A percentile compares a stretch with the other conserved stretches of the same genome.
These are phyloP conservation scores for Erythrophleum fordii DNA, from an alignment of 306 rosid genomes.

Conservation along the genomic window DNA sequence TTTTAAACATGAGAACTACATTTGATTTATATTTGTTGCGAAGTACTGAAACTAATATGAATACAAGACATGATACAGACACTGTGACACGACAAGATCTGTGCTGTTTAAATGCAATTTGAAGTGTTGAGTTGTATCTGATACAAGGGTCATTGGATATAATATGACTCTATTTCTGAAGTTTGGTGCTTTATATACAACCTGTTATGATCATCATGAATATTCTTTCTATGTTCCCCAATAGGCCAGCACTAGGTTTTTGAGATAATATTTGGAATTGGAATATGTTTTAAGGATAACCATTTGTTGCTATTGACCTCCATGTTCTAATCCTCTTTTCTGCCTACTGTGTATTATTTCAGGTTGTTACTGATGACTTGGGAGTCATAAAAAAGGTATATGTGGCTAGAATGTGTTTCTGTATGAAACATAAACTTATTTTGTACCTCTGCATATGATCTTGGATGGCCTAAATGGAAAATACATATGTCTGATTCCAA, in stretches of 20 bases:
- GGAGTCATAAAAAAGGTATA: slow-evolving; percentile 88
- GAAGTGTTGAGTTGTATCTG: not conserved
- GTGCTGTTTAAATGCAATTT: not conserved
- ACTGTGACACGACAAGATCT: not conserved
- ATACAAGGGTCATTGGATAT: not conserved
- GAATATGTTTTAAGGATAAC: not conserved
- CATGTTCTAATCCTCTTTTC: slow-evolving; percentile 34
- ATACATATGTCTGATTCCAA: slow-evolving; percentile 1
- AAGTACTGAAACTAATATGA: not conserved
- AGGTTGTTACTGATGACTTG: slow-evolving; percentile 90
- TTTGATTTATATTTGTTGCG: slow-evolving; percentile 26
- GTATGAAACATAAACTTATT: not conserved
- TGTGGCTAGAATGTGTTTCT: slow-evolving; percentile 32
- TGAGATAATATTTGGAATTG: not conserved
- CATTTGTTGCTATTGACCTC: slow-evolving; percentile 5
- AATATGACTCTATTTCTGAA: not conserved
- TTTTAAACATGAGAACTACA: slow-evolving; percentile 16
- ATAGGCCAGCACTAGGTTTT: slow-evolving; percentile 14
- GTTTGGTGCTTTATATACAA: not conserved
- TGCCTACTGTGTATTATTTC: slow-evolving; percentile 44
- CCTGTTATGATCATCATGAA: slow-evolving; percentile 33
- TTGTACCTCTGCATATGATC: slow-evolving; percentile 11
- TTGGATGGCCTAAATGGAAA: slow-evolving; percentile 32
- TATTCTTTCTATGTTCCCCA: slow-evolving; percentile 29
- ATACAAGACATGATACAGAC: not conserved